Conservation (phyloP, 1,284 basidiomycete genomes). For the Cutaneotrichosporon sp. region DNA sequence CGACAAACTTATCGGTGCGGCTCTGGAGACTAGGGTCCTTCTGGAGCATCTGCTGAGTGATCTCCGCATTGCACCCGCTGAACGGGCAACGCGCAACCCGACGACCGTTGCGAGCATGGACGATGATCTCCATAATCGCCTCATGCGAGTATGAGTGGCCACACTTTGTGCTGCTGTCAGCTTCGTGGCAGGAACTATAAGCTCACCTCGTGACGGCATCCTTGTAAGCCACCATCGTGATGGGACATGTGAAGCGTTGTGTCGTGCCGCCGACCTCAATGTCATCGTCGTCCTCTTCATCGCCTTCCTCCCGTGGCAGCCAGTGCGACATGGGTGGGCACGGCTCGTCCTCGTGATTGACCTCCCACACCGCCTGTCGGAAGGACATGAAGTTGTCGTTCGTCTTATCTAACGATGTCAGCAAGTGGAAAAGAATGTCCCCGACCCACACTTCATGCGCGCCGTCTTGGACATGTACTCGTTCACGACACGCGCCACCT, state of each 20-base stretch:
- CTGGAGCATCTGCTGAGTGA: neutral
- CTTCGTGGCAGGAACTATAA: constrained; percentile 25
- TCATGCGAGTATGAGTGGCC: constrained; percentile 27
- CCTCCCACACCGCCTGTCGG: constrained; percentile 64
- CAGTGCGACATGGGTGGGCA: constrained; percentile 73
- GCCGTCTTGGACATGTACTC: constrained; percentile 28
- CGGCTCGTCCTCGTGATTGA: constrained; percentile 56
- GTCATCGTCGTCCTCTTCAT: constrained; percentile 73
- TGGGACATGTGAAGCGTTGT: constrained; percentile 73
- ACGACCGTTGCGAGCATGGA: neutral
- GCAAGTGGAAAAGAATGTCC: too few species aligned
- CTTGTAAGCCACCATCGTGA: constrained; percentile 60
- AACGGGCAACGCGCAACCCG: neutral
- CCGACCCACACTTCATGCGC: constrained; percentile 17
- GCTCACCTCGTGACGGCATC: constrained; percentile 59
- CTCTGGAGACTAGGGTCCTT: constrained; percentile 8
- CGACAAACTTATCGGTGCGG: constrained; percentile 3
- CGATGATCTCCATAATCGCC: constrained; percentile 20
- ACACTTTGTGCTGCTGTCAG: constrained; percentile 49
- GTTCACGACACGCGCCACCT: constrained; percentile 8
- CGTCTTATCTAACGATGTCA: constrained; percentile 45
- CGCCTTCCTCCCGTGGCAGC: constrained; percentile 63
- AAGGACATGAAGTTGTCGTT: constrained; percentile 60
- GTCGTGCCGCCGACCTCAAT: constrained; percentile 74
- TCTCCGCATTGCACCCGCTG: neutral